Evolutionary conservation across 129 eudicot genomes (phyloP), one percentile per base, ranked within the genome.

Genomic region (Saussurea involucrata): DNA sequence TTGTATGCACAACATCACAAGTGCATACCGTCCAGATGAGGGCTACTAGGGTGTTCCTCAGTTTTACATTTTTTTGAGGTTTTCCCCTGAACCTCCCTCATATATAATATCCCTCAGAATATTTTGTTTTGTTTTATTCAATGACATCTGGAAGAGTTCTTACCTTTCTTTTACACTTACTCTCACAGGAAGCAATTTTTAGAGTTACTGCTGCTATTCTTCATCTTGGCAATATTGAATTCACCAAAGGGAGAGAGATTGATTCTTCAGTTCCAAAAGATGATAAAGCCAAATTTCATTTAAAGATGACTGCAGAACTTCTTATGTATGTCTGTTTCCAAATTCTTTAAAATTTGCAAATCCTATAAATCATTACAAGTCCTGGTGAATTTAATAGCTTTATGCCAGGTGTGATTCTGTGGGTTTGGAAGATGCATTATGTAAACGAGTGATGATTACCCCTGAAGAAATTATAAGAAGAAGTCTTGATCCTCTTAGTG

Each of bases 381-480:
- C 64, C 33, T 75, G 57, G 68, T 77, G 40, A 61, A 66, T n/a
- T 72, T 28, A 40, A 81, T 53, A 68, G 31, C 18, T 24, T 44
- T 78, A 40, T 71, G 46, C 86, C 73, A 95, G 99, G 99, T 95
- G 99, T 82, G 91, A 90, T 83, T 77, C 88, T 83, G 63, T 68
- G 82, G 97, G 87, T 68, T 78, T 95, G 92, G 95, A 90, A 87
- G 99, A 95, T 84, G 99, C 99, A 58, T 76, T 95, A 68, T 78
- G 93, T 71, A 88, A 95, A 83, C 91, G 99, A 82, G 96, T 95
- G 85, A 95, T 95, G 99, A 83, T 95, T 73, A 95, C 99, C 67
- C 99, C 99, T 37, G 99, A 95, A 90, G 99, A 95, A 92, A 90
- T 95, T 57, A 95, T 95, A 57, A 92, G 81, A 76, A 82, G 99